Percentiles rank a stretch among this genome's conserved stretches.
These are phyloP conservation scores for Neofusicoccum laricinum DNA, from an alignment of 2,329 filamentous ascomycete species.

Conservation along the genomic window DNA sequence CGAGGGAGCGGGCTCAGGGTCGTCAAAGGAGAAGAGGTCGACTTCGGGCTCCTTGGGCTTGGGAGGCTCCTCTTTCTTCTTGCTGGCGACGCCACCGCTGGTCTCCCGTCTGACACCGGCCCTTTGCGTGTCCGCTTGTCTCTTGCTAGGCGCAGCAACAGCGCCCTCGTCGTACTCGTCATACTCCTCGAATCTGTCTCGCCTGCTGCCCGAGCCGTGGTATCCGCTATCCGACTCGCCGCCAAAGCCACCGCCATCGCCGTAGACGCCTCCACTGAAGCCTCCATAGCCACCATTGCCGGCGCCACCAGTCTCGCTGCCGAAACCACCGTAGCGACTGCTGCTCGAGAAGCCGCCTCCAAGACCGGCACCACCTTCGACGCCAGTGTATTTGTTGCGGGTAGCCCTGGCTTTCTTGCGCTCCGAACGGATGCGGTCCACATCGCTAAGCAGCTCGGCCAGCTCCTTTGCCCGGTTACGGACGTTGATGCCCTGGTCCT, in stretches of 20 bases:
- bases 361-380: slow-evolving; percentile 74
- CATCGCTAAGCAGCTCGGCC: slow-evolving; percentile 86
- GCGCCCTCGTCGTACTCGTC: slow-evolving; percentile 88
- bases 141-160: slow-evolving; percentile 50
- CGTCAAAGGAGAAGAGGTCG: slow-evolving; percentile 86
- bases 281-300: slow-evolving; percentile 57
- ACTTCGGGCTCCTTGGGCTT: slow-evolving; percentile 87
- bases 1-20: slow-evolving; percentile 53
- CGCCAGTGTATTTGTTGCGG: slow-evolving; percentile 92
- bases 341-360: slow-evolving; percentile 53
- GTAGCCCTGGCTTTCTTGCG: slow-evolving; percentile 86
- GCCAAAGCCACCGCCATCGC: slow-evolving; percentile 92
- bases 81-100: slow-evolving; percentile 17
- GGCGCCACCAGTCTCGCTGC: slow-evolving; percentile 59
- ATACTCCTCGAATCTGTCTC: slow-evolving; percentile 90
- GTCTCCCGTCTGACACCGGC: slow-evolving; percentile 40
- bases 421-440: slow-evolving; percentile 73
- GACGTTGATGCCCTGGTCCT: slow-evolving; percentile 97
- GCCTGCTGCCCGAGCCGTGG: slow-evolving; percentile 55
- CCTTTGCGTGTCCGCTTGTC: slow-evolving; percentile 45
- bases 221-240: slow-evolving; percentile 66
- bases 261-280: slow-evolving; percentile 76
- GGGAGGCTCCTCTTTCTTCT: slow-evolving; percentile 65
- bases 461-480: slow-evolving; percentile 95
- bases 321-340: slow-evolving; percentile 83